These are phyloP conservation scores for Rauvolfia tetraphylla DNA, from an alignment of 257 asterid species.

Conservation along the genomic window DNA sequence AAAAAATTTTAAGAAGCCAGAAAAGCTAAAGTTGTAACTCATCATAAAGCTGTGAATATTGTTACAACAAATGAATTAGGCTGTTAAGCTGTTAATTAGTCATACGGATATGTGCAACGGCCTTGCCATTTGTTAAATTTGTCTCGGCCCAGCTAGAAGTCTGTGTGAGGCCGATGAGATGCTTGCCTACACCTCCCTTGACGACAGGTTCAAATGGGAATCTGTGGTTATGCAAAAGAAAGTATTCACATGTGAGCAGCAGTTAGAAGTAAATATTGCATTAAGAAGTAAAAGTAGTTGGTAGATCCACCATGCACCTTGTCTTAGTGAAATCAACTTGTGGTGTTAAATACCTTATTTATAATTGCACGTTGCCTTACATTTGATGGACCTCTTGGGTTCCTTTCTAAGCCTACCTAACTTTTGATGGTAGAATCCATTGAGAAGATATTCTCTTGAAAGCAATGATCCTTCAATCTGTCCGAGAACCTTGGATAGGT, in stretches of 20 bases:
- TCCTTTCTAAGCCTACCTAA: neutral
- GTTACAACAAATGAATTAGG: neutral
- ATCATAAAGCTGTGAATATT: neutral
- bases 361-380: neutral
- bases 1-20: neutral
- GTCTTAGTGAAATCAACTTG: neutral
- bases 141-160: neutral
- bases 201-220: too few relatives aligned
- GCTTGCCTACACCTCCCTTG: neutral
- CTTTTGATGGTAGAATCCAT: slow-evolving; percentile 49
- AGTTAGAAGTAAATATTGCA: neutral
- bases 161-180: neutral
- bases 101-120: neutral
- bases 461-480: slow-evolving; percentile 30
- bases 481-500: slow-evolving; percentile 28
- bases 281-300: neutral
- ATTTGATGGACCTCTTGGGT: neutral
- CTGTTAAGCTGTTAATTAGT: neutral
- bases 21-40: neutral
- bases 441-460: slow-evolving; percentile 44
- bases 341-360: neutral
- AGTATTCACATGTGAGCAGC: neutral
- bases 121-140: neutral
- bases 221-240: neutral
- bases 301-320: neutral